A percentile compares a stretch with the other conserved stretches of the same genome.
Evolutionary conservation across 202 grass and related monocot species (phyloP).

Genomic region (Dendrocalamus latiflorus): DNA sequence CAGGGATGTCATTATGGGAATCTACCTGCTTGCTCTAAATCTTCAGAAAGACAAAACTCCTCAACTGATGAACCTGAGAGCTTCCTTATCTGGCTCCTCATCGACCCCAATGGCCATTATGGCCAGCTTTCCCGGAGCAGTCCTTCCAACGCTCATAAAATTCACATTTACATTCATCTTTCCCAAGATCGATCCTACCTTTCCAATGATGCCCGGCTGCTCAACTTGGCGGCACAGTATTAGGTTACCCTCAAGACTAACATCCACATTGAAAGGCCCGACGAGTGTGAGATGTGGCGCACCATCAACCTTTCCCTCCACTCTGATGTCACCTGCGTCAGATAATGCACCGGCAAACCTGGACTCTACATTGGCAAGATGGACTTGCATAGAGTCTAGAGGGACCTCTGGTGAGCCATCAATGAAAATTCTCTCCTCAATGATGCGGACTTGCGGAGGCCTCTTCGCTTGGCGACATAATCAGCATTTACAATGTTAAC

Average conservation of each 20-base stretch:
- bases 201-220: conserved; percentile 73
- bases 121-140: conserved; percentile 51
- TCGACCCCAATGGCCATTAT: conserved; percentile 82
- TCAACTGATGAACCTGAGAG: conserved; percentile 45
- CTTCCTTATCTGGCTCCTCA: conserved; percentile 64
- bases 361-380: conserved; percentile 68
- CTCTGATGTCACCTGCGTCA: conserved; percentile 55
- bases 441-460: conserved; percentile 28
- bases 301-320: conserved; percentile 70
- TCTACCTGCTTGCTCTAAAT: conserved; percentile 29
- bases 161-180: conserved; percentile 65
- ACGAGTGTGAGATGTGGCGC: conserved; percentile 55
- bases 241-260: conserved; percentile 77
- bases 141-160: conserved; percentile 86
- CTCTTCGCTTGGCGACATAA: conserved; percentile 62
- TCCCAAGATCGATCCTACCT: conserved; percentile 59
- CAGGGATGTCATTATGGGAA: neutral
- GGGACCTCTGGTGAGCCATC: conserved; percentile 57
- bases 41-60: conserved; percentile 90
- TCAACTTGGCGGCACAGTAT: conserved; percentile 69
- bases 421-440: conserved; percentile 56
- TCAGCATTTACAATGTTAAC: conserved; percentile 88
- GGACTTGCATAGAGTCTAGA: conserved; percentile 66
- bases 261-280: conserved; percentile 56
- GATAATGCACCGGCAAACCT: conserved; percentile 79